Evolutionary conservation across 2,329 filamentous ascomycete species (phyloP).

Genomic region (Penicillium sp.): DNA sequence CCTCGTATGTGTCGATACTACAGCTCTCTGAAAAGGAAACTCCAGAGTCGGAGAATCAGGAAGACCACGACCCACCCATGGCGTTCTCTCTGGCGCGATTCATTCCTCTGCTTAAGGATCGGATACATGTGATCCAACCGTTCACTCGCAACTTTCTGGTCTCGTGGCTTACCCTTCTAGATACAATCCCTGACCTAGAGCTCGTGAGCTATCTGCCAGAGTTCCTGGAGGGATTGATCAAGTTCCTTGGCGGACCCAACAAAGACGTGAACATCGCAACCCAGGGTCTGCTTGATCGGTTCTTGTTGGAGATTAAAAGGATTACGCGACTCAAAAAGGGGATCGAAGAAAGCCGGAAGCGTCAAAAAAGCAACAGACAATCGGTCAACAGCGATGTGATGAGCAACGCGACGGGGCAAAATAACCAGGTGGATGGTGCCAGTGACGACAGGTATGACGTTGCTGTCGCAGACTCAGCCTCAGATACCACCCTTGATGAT

Average conservation of each 20-base stretch:
- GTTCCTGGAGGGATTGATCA: slow-evolving; percentile 84
- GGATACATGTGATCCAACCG: slow-evolving; percentile 90
- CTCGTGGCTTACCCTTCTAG: slow-evolving; percentile 89
- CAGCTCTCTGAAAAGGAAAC: slow-evolving; percentile 58
- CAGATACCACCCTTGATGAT: slow-evolving; percentile 50
- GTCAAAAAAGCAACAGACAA: slow-evolving; percentile 65
- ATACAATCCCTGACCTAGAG: slow-evolving; percentile 95
- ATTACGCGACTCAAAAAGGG: slow-evolving; percentile 91
- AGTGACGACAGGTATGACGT: slow-evolving; percentile 52
- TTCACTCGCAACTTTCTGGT: slow-evolving; percentile 95
- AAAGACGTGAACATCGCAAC: slow-evolving; percentile 93
- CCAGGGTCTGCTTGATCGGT: slow-evolving; percentile 82
- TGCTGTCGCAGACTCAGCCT: slow-evolving; percentile 50
- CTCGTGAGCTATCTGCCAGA: slow-evolving; percentile 89
- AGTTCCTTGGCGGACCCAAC: slow-evolving; percentile 88
- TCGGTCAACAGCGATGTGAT: slow-evolving; percentile 68
- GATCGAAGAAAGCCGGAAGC: slow-evolving; percentile 78
- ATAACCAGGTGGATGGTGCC: slow-evolving; percentile 30
- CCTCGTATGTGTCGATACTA: slow-evolving; percentile 88
- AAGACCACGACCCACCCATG: slow-evolving; percentile 61
- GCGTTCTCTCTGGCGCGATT: slow-evolving; percentile 90
- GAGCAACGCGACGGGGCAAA: slow-evolving; percentile 55
- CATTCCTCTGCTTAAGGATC: slow-evolving; percentile 88
- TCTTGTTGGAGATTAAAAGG: slow-evolving; percentile 88
- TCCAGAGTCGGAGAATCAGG: slow-evolving; percentile 40